Evolutionary conservation across 371 early-diverging fungal species (phyloP), one percentile per base, ranked within the genome.

Genomic region (Mortierella sp.): DNA sequence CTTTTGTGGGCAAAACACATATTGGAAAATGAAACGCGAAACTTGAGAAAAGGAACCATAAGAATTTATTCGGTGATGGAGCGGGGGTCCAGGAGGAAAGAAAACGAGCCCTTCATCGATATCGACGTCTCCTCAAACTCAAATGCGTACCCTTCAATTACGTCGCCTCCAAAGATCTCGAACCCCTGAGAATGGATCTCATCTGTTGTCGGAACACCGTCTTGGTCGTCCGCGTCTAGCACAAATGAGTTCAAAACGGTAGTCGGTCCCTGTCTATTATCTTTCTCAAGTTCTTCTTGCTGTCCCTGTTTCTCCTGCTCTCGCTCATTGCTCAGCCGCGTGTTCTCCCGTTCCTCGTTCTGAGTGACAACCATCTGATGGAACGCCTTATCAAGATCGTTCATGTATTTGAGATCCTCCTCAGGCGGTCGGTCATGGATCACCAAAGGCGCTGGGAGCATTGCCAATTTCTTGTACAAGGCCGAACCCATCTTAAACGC

Each of bases 371-470:
- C 77, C 77, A 83, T 63, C 54, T 80, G 78, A 27, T 63, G 63
- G 54, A 84, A 84, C 63, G 72, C 78, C 29, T 80, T 78, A 32
- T 84, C 84, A 8, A 84, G 48, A 35, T 58, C 70, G 75, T 55
- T 21, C 73, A 84, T 80, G 60, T 48, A 16, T 21, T 80, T 44
- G 44, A 80, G 75, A 73, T 84, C 84, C 43, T 77, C 81, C 41
- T 75, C 84, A 54, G 72, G 81, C 4, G 84, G 85, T 58, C 82
- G 74, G 32, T 81, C 85, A 14, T 79, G 71, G 56, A 81, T 76
- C 35, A 79, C 82, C n/a, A 85, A 54, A 14, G 85, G 85, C 4
- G 29, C 71, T 4, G 85, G 85, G 14, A 85, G 35, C 29, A 71
- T 7, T 27, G 85, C 81, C 70, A 75, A 49, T 16, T 75, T 74